Base-by-base conservation (phyloP, 1,284 basidiomycete genomes). In the Pseudomicrostroma phylloplanum region DNA sequence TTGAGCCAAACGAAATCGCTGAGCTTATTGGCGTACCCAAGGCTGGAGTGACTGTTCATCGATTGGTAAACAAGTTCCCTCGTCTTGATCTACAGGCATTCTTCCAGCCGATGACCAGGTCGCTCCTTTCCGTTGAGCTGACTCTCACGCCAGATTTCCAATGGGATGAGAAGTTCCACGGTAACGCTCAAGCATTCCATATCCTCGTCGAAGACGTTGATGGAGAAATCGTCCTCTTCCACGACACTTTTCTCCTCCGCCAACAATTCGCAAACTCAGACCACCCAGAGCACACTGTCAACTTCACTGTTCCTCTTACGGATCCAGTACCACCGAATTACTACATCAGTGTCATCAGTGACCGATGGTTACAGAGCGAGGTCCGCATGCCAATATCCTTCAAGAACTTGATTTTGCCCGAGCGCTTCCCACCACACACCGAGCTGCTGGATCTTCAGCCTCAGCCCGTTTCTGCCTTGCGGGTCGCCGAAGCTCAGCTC, bases 311-410 rank as follows among this genome's bases (percentile, higher is more conserved):
- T 0, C 91, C 91, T 0, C 94, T 97, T 86, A 92, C 91, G 67
- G 94, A 97, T 71, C 94, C 94, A 0, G 87, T 94, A 3, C 94
- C 94, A 53, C 94, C 94, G 0, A 97, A 97, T 80, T 96, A 96
- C 82, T 98, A 92, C 81, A 92, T 98, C 77, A 91, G 91, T 12
- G 84, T 97, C 64, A 85, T 96, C 66, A 94, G 92, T 2, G 94
- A 98, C 79, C 86, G 91, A 43, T 99, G 96, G 94, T 77, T 98
- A 42, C 92, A 98, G 71, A 86, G 91, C 11, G 92, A 97, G 81
- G 96, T 92, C 1, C 87, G 92, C 11, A 82, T 98, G 0, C 93
- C 96, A 0, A 90, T 98, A 64, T 96, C 92, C 0, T 98, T 98
- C 86, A 94, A 94, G 80, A 92, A 98, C 78, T 86, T 98, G 59